phyloP scores from a whole-genome alignment of 306 rosid species.

The Alnus glutinosa region DNA sequence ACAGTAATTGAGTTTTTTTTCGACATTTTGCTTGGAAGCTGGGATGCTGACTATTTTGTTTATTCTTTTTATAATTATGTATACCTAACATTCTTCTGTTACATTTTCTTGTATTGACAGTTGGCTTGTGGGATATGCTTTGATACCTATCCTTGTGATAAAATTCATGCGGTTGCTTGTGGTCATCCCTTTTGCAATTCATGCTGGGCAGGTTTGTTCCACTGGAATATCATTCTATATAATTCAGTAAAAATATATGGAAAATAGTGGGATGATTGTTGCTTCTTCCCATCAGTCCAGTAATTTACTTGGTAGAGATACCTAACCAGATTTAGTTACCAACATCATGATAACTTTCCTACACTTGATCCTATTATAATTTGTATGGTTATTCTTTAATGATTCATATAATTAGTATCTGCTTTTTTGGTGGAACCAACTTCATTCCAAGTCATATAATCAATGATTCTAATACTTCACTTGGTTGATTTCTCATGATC shows the following conservation, averaged over 20 bases:
- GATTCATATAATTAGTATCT: too few relatives aligned
- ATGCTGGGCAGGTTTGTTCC: conserved; percentile 58
- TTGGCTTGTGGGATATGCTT: conserved; percentile 61
- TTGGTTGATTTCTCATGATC: too few relatives aligned
- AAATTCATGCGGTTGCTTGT: conserved; percentile 46
- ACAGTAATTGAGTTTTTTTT: neutral
- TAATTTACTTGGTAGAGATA: neutral
- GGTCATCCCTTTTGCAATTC: conserved; percentile 59
- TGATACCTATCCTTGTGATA: conserved; percentile 44
- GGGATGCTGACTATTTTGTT: neutral
- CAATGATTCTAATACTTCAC: too few relatives aligned
- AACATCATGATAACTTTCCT: neutral
- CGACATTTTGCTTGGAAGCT: conserved; percentile 9
- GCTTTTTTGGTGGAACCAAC: too few relatives aligned
- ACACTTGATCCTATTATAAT: too few relatives aligned
- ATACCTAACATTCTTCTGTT: conserved; percentile 3
- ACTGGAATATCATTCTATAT: neutral
- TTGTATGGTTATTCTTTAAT: too few relatives aligned
- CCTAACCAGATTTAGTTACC: neutral
- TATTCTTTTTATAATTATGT: neutral
- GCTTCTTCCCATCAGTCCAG: conserved; percentile 2
- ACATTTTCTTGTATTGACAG: conserved; percentile 35
- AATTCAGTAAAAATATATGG: neutral
- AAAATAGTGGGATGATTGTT: neutral
- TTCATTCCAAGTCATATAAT: too few relatives aligned